These are phyloP conservation scores for Herpotrichia juniperi DNA, from an alignment of 2,329 filamentous ascomycete genomes.

Conservation along the genomic window DNA sequence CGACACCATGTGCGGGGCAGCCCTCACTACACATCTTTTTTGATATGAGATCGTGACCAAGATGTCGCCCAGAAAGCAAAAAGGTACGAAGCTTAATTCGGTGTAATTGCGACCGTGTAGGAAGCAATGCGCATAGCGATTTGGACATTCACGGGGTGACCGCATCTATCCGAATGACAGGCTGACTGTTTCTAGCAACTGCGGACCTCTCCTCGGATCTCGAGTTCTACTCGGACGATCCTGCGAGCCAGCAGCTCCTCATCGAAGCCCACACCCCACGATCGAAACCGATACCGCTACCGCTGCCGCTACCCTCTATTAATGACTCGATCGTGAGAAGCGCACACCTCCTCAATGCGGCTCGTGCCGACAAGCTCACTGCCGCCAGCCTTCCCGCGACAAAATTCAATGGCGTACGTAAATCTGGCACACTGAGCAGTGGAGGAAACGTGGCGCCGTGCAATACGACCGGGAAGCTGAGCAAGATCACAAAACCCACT, in stretches of 20 bases:
- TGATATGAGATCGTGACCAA: not conserved
- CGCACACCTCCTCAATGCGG: constrained; percentile 38
- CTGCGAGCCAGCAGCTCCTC: constrained; percentile 31
- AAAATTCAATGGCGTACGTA: not conserved
- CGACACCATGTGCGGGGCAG: not conserved
- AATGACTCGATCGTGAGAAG: constrained; percentile 20
- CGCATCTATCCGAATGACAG: too few species aligned
- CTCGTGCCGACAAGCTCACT: constrained; percentile 20
- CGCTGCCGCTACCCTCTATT: not conserved
- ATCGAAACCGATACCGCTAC: constrained; percentile 4
- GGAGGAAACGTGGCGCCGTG: too few species aligned
- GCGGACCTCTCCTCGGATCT: not conserved
- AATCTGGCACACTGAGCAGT: not conserved
- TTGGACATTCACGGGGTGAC: too few species aligned
- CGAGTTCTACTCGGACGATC: constrained; percentile 16
- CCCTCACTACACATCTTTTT: not conserved
- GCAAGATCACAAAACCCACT: constrained; percentile 25
- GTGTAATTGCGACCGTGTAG: not conserved
- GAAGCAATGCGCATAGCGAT: too few species aligned
- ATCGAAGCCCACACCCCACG: constrained; percentile 20
- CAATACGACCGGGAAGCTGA: not conserved
- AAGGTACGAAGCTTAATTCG: not conserved
- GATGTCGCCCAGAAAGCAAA: not conserved
- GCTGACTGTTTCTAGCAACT: not conserved
- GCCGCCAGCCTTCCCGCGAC: not conserved